Evolutionary conservation across 2,329 filamentous ascomycete genomes (phyloP).

Genomic region (Fusarium sp.): DNA sequence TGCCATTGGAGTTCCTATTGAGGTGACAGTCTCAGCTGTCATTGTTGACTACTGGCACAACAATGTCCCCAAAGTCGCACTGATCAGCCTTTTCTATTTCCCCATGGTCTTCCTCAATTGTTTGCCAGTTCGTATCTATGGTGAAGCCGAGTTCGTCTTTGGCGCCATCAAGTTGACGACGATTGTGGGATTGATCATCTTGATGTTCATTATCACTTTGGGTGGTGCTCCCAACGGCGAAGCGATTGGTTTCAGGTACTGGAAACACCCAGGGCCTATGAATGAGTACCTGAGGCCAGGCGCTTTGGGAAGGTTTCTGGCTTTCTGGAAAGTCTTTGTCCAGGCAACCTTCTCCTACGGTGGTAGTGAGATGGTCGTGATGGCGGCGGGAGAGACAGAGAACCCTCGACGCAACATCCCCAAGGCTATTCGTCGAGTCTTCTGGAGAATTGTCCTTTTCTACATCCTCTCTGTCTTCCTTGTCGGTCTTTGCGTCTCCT

Average conservation of each 20-base stretch:
- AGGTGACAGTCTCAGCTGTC: conserved; percentile 69
- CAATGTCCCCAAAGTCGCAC: conserved; percentile 23
- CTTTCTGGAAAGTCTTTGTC: conserved; percentile 68
- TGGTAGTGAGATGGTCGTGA: conserved; percentile 71
- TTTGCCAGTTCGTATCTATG: conserved; percentile 43
- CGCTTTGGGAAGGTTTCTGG: conserved; percentile 65
- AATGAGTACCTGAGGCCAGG: conserved; percentile 62
- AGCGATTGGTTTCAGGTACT: conserved; percentile 56
- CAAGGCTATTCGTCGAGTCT: conserved; percentile 71
- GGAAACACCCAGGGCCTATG: conserved; percentile 57
- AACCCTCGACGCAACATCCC: conserved; percentile 75
- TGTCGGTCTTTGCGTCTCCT: conserved; percentile 73
- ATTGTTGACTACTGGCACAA: conserved; percentile 71
- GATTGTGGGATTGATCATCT: conserved; percentile 68
- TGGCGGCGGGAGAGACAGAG: conserved; percentile 74
- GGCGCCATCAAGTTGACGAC: conserved; percentile 70
- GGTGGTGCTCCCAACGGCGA: conserved; percentile 65
- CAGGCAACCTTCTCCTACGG: conserved; percentile 72
- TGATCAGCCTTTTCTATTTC: conserved; percentile 22
- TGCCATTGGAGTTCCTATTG: conserved; percentile 67
- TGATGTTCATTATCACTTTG: conserved; percentile 59
- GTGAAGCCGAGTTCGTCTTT: conserved; percentile 72
- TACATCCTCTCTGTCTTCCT: conserved; percentile 72
- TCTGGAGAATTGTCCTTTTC: conserved; percentile 72
- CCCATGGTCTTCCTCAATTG: conserved; percentile 27